Evolutionary conservation across 306 rosid species (phyloP), one percentile per base, ranked within the genome.

Genomic region (Vigna angularis): DNA sequence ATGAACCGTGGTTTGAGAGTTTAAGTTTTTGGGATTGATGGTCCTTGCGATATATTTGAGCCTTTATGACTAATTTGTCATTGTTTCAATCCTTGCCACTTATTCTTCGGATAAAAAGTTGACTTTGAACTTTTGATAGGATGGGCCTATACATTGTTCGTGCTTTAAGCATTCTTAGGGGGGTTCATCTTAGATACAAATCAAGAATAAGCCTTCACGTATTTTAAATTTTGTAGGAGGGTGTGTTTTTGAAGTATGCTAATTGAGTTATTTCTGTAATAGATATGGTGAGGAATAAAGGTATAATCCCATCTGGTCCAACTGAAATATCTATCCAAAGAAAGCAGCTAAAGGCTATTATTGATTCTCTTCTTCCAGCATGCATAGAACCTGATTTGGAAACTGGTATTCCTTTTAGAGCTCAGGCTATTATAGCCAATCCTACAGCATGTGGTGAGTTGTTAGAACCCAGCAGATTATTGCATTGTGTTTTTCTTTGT

Each of bases 331-430:
- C 93, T 18, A 66, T 84, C 15, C 94, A 89, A 77, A 89, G 98
- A 86, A 88, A 91, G 89, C 90, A 93, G 78, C 84, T 93, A 81
- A 89, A 86, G 84, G 90, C 82, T 73, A 88, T 93, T 81, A 86
- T 91, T 53, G 93, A 91, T 73, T 91, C 98, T 85, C 91, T 90
- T 79, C 97, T 91, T 81, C 98, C 98, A 38, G 98, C 98, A 30
- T 93, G 98, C 83, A 93, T 89, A 4, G 94, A 84, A 83, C 93
- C 98, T 73, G 97, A 91, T 84, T 73, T 80, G 62, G 98, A 93
- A 82, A 93, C 91, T 32, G 89, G 91, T 11, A 57, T 49, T 42
- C 90, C 95, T 51, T 93, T 93, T 78, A 87, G 86, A 81, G 94
- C 95, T 65, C 97, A 93, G 85, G 97, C 98, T 58, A 93, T 93